phyloP scores from a whole-genome alignment of 2,329 filamentous ascomycete species.

The Colletotrichum eremochloae region DNA sequence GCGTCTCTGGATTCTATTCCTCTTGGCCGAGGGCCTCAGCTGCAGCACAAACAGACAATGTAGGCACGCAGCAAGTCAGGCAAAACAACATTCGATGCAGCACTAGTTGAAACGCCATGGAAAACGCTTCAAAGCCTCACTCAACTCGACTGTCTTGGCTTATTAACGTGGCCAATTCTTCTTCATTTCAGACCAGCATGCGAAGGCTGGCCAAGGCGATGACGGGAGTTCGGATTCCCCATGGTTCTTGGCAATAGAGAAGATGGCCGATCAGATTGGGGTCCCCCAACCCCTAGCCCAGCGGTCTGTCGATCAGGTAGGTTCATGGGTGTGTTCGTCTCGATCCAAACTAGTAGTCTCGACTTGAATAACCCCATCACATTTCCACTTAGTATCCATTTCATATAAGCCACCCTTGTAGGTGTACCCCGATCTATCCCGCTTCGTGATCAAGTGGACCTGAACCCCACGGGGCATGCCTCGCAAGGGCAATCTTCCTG shows the following conservation, averaged over 20 bases:
- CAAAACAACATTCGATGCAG: constrained; percentile 3
- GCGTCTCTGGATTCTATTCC: not conserved
- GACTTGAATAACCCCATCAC: not conserved
- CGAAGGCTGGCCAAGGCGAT: not conserved
- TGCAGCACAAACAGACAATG: not conserved
- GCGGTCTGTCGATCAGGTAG: not conserved
- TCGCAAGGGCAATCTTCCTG: not conserved
- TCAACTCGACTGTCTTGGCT: not conserved
- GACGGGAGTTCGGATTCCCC: too few relatives aligned
- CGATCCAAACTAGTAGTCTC: not conserved
- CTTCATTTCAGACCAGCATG: not conserved
- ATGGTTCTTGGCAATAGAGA: not conserved
- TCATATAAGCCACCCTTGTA: not conserved
- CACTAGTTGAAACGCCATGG: not conserved
- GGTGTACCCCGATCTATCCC: not conserved
- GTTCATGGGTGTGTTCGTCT: not conserved
- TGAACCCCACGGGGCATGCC: not conserved
- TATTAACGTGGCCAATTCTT: not conserved
- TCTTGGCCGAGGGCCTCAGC: not conserved
- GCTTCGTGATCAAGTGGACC: not conserved
- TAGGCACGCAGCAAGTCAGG: not conserved
- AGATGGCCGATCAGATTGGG: not conserved
- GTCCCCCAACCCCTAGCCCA: not conserved
- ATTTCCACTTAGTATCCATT: not conserved
- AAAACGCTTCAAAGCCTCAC: too few relatives aligned